Base-by-base conservation (phyloP, 2,329 filamentous ascomycete species). In the Berkeleyomyces basicola region DNA sequence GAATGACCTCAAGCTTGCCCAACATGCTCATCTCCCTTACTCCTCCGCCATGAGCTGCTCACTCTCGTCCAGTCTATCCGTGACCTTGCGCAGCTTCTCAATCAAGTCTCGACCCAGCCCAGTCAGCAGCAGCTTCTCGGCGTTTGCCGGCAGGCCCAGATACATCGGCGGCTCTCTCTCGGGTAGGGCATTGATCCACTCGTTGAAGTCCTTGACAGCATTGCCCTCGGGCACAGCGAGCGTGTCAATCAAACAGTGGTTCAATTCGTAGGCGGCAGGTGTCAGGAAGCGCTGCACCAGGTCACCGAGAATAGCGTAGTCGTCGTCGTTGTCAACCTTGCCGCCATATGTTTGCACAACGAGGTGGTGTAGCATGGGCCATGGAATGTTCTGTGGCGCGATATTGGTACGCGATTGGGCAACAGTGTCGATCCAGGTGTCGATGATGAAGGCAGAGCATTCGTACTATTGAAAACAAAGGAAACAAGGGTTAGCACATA, bases 131-230 rank as follows among this genome's bases (percentile, higher is more conserved):
- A 99, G 72, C 75, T 97, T 99, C 83, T 99, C 93, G 23, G 93
- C 93, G 72, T 99, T 96, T 37, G 90, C 89, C 43, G 93, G 93
- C 67, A 99, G 75, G 31, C 93, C 95, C 14, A 99, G 79, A 71
- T 96, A 99, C 0, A 90, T 96, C 3, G 93, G 93, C 37, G 95
- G 95, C 73, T 99, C 93, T 69, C 93, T 84, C 79, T 99, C 93
- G 0, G 93, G 93, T 66, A 99, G 78, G 65, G 83, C 83, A 69
- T 95, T 88, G 66, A 99, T 89, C 95, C 95, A 99, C 44, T 81
- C 79, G 74, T 87, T 85, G 72, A 97, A 97, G 70, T 95, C 90
- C 66, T 85, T 83, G 71, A 96, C 82, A 58, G 83, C 84, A 1
- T 91, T 96, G 49, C 88, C 86, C 53, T 82, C 82, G 0, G 93